phyloP scores from a whole-genome alignment of 73 alveolate genomes.

The Paramecium caudatum region DNA sequence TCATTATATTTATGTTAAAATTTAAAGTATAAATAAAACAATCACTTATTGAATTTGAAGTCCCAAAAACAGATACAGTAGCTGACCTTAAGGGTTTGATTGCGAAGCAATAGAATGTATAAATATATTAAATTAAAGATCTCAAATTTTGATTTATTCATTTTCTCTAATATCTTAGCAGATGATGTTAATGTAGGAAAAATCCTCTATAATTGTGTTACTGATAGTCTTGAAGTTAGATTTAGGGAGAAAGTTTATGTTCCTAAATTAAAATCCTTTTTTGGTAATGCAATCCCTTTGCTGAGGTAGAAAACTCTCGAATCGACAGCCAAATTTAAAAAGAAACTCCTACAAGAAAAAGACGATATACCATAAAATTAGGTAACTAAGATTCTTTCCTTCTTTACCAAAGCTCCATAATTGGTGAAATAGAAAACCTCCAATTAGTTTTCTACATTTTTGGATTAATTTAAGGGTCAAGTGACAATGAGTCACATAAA shows the following conservation, averaged over 20 bases:
- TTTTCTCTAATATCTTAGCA: not conserved
- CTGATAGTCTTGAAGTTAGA: not conserved
- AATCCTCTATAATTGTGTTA: not conserved
- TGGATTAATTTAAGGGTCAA: not conserved
- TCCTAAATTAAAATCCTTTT: not conserved
- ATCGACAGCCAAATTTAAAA: not conserved
- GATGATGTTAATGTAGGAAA: not conserved
- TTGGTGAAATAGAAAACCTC: not conserved
- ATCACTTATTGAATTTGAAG: not conserved
- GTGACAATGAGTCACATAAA: not conserved
- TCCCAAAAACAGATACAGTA: not conserved
- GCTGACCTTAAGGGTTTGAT: not conserved
- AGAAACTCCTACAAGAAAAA: not conserved
- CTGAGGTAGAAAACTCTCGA: not conserved
- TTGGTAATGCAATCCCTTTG: not conserved
- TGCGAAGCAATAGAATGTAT: not conserved
- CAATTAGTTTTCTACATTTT: not conserved
- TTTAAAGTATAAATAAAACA: not conserved
- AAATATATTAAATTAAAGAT: not conserved
- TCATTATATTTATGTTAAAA: constrained; percentile 59
- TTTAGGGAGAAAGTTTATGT: not conserved
- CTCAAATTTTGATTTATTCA: not conserved
- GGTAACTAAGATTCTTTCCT: not conserved
- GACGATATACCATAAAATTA: not conserved
- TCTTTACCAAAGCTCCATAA: not conserved